These are phyloP conservation scores for Penicillium sp. DNA, from an alignment of 2,329 filamentous ascomycete genomes.

Conservation along the genomic window DNA sequence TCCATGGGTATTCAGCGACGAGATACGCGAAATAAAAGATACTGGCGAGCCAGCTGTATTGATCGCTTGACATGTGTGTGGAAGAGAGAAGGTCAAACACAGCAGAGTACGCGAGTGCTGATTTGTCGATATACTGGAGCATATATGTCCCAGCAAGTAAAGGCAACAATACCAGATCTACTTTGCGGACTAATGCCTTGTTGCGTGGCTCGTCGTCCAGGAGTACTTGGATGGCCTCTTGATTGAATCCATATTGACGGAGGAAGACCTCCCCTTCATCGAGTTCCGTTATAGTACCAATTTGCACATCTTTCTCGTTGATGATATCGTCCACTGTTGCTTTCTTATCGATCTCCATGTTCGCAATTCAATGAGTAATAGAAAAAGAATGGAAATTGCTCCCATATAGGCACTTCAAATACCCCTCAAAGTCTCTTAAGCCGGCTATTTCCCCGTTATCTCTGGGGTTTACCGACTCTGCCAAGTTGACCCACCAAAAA, in stretches of 20 bases:
- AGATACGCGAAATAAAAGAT: conserved; percentile 56
- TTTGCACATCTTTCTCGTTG: conserved; percentile 21
- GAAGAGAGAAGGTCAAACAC: conserved; percentile 56
- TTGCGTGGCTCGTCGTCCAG: conserved; percentile 42
- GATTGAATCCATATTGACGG: conserved; percentile 47
- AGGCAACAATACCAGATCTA: conserved; percentile 53
- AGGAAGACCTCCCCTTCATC: conserved; percentile 53
- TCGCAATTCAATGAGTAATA: not conserved
- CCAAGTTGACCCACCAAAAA: conserved; percentile 8
- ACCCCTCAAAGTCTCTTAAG: not conserved
- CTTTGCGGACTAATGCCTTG: conserved; percentile 41
- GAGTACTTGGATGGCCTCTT: conserved; percentile 45
- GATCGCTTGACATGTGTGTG: conserved; percentile 43
- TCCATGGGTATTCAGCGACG: conserved; percentile 45
- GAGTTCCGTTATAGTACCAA: conserved; percentile 35
- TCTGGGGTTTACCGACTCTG: not conserved
- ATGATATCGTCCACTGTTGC: not conserved
- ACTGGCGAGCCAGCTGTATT: conserved; percentile 55
- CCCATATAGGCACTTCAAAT: not conserved
- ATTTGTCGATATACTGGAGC: conserved; percentile 59
- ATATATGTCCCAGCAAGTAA: conserved; percentile 43
- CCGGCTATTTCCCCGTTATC: conserved; percentile 8
- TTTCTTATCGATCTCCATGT: conserved; percentile 12
- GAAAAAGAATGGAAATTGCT: not conserved
- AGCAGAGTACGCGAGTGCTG: conserved; percentile 53